Base-by-base conservation (phyloP, 345 rosid species). In the Aquilaria malaccensis region DNA sequence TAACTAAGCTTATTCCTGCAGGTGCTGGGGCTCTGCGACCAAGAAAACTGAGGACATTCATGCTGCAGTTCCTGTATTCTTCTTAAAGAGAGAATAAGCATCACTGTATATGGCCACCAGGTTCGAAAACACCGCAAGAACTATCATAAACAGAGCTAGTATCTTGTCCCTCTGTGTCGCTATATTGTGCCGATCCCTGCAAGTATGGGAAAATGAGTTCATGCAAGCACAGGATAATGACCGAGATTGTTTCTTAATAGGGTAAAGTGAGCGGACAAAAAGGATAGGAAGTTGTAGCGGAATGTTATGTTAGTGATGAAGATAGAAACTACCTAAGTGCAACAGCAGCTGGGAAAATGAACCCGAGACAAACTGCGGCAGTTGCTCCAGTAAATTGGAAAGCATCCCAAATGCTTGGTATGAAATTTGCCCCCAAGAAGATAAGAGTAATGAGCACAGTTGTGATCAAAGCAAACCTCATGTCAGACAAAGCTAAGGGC, bases 331-430 rank as follows among this genome's bases (percentile, higher is more conserved):
- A 80, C 88, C 76, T 76, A 30, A 80, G 81, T 13, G 81, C 71
- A 49, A 80, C 62, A 51, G 85, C 69, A 66, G 88, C 85, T 3
- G 88, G 88, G 73, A 83, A 83, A 22, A 83, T 83, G 79, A 83
- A 80, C 13, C 85, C 85, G 43, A 78, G 80, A 62, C 88, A 83
- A 67, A 83, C 85, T 11, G 85, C 85, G 37, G 88, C 88, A 45
- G 88, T 80, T 7, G 88, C 85, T 56, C 88, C 88, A 55, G 88
- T 83, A 72, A 83, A 83, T 56, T 83, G 88, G 76, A 83, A 83
- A 54, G 81, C 85, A 54, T 80, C 88, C 88, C 88, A 83, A 61
- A 83, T 83, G 76, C 83, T 83, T 0, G 88, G 88, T 68, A 83
- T 83, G 64, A 80, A 78, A 76, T 80, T 83, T 55, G 88, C 85